Conservation (phyloP, 1,139 yeast genomes). For the Pichia sp. region DNA sequence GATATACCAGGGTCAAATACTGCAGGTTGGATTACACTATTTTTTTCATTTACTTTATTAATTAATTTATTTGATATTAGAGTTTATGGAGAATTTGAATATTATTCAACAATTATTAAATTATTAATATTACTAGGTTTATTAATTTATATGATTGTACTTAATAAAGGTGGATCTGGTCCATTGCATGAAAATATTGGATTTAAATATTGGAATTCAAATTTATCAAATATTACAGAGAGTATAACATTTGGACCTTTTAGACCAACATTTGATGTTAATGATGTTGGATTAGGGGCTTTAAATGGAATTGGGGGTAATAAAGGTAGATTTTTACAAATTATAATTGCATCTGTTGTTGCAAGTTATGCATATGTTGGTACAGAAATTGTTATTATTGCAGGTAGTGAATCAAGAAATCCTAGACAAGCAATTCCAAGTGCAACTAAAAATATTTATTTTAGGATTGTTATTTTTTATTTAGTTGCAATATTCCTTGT, state of each 20-base stretch:
- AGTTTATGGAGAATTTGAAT: slow-evolving; percentile 72
- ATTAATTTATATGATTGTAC: slow-evolving; percentile 57
- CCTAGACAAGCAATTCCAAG: slow-evolving; percentile 75
- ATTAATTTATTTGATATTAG: slow-evolving; percentile 62
- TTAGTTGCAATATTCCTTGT: slow-evolving; percentile 65
- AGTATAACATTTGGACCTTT: slow-evolving; percentile 63
- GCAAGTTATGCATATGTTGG: slow-evolving; percentile 76
- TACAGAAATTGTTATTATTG: slow-evolving; percentile 75
- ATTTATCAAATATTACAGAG: slow-evolving; percentile 43
- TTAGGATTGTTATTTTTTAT: slow-evolving; percentile 65
- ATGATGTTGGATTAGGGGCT: slow-evolving; percentile 45
- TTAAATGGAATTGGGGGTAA: slow-evolving; percentile 55
- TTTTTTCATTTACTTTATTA: slow-evolving; percentile 37
- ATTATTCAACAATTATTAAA: slow-evolving; percentile 54
- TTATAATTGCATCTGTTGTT: slow-evolving; percentile 56
- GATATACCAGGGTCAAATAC: slow-evolving; percentile 46
- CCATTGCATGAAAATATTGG: slow-evolving; percentile 42
- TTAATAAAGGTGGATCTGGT: slow-evolving; percentile 48
- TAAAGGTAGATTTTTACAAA: slow-evolving; percentile 58
- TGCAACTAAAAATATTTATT: slow-evolving; percentile 69
- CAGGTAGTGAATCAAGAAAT: slow-evolving; percentile 80
- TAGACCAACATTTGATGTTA: slow-evolving; percentile 59
- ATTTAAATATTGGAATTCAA: slow-evolving; percentile 57
- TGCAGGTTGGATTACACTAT: slow-evolving; percentile 59
- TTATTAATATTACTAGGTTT: slow-evolving; percentile 48